Conservation (phyloP, 768 basidiomycete genomes). For the Naematelia aurantialba region DNA sequence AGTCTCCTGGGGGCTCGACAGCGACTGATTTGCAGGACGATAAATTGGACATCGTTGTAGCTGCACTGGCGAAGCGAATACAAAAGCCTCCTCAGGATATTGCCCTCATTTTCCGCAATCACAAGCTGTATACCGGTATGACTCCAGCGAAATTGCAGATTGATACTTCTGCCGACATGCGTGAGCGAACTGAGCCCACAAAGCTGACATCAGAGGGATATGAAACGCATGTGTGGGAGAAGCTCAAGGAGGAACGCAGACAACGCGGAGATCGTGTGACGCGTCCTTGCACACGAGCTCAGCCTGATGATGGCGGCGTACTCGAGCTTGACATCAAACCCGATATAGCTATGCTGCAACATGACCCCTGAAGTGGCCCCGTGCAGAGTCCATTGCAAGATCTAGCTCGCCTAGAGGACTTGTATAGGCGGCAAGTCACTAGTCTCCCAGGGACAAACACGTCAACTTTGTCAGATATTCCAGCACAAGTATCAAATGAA, state of each 20-base stretch:
- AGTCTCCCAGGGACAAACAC: no score
- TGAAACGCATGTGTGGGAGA: slow-evolving; percentile 4
- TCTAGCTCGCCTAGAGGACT: no score
- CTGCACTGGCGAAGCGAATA: slow-evolving; percentile 18
- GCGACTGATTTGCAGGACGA: slow-evolving; percentile 12
- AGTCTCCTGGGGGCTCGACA: not conserved
- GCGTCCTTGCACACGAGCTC: no score
- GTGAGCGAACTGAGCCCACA: not conserved
- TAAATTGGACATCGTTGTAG: slow-evolving; percentile 13
- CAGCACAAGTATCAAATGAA: no score
- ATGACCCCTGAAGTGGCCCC: no score
- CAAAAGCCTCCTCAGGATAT: slow-evolving; percentile 22
- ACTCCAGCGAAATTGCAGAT: not conserved
- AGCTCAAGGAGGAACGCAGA: not conserved
- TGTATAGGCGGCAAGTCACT: no score
- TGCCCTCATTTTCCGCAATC: slow-evolving; percentile 20
- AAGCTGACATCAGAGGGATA: not conserved
- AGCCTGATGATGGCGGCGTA: no score
- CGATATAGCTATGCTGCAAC: no score
- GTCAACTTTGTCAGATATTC: no score
- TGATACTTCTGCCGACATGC: not conserved
- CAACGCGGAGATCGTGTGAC: no score
- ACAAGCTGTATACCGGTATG: slow-evolving; percentile 1
- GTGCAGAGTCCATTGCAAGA: no score
- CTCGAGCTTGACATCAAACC: no score